Percentiles rank a stretch among this genome's conserved stretches.
These are phyloP conservation scores for Blastobotrys peoriensis DNA, from an alignment of 805 yeast genomes.

Conservation along the genomic window DNA sequence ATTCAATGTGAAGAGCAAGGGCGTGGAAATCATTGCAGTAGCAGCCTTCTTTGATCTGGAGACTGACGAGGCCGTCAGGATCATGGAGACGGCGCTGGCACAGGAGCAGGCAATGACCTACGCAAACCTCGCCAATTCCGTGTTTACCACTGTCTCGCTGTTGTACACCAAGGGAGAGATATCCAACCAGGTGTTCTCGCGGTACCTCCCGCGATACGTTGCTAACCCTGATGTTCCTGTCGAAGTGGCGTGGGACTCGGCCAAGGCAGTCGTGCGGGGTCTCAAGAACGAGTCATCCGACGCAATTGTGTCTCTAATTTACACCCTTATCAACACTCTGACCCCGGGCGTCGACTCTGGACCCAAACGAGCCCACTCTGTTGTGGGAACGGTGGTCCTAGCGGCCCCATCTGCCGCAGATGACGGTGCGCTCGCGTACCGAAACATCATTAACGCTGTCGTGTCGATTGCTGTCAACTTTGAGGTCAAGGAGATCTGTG, in stretches of 20 bases:
- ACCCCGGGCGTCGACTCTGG: conserved; percentile 36
- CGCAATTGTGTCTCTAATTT: conserved; percentile 74
- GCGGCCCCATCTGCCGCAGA: conserved; percentile 10
- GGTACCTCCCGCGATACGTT: conserved; percentile 39
- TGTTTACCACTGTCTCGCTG: conserved; percentile 52
- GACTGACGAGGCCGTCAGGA: conserved; percentile 37
- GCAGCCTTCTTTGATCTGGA: conserved; percentile 46
- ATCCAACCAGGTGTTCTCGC: conserved; percentile 28
- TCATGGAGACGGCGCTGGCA: conserved; percentile 47
- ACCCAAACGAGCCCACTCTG: background rate
- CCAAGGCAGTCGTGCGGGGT: conserved; percentile 59
- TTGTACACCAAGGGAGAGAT: conserved; percentile 34
- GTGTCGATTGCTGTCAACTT: conserved; percentile 60
- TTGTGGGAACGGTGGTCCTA: background rate
- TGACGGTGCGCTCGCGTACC: conserved; percentile 34
- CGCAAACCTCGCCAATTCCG: conserved; percentile 43
- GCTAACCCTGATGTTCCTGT: conserved; percentile 43
- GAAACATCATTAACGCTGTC: conserved; percentile 64
- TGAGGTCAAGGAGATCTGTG: conserved; percentile 65
- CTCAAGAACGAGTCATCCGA: conserved; percentile 69
- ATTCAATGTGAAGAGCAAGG: conserved; percentile 46
- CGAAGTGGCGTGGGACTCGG: conserved; percentile 44
- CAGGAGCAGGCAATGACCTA: conserved; percentile 50
- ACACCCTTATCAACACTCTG: conserved; percentile 71
- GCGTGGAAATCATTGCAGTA: conserved; percentile 56